These are phyloP conservation scores for Aspergillus puulaauensis DNA, from an alignment of 2,329 filamentous ascomycete genomes.

Conservation along the genomic window DNA sequence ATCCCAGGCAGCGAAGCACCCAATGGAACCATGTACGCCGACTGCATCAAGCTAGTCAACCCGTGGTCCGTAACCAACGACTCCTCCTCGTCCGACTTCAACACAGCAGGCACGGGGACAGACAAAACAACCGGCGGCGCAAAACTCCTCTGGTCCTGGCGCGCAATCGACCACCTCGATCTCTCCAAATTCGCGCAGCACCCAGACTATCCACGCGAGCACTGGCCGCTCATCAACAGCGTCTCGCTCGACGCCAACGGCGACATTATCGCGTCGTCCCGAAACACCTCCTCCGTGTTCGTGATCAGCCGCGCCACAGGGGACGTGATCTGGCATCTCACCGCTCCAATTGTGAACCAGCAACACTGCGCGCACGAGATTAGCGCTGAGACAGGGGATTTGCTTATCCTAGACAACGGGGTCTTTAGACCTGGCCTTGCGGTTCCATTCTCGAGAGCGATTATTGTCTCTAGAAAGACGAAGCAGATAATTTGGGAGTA, in stretches of 20 bases:
- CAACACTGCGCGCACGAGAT: conserved; percentile 48
- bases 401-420: conserved; percentile 50
- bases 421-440: conserved; percentile 42
- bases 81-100: conserved; percentile 23
- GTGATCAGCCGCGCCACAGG: conserved; percentile 44
- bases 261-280: conserved; percentile 44
- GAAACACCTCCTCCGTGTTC: conserved; percentile 44
- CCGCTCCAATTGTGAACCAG: conserved; percentile 42
- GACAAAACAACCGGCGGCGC: conserved; percentile 19
- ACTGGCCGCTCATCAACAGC: conserved; percentile 49
- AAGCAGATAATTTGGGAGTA: conserved; percentile 49
- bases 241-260: conserved; percentile 42
- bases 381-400: conserved; percentile 34
- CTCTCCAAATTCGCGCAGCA: conserved; percentile 42
- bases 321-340: conserved; percentile 45
- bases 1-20: conserved; percentile 39
- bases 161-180: conserved; percentile 43
- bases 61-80: conserved; percentile 18
- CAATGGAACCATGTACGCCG: conserved; percentile 30
- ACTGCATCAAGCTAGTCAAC: conserved; percentile 47
- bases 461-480: conserved; percentile 39
- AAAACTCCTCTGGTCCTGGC: conserved; percentile 46
- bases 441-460: conserved; percentile 45
- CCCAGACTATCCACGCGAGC: conserved; percentile 31
- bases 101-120: conserved; percentile 3